Conservation (phyloP, 768 basidiomycete species). For the Porphyrellus cyaneotinctus region DNA sequence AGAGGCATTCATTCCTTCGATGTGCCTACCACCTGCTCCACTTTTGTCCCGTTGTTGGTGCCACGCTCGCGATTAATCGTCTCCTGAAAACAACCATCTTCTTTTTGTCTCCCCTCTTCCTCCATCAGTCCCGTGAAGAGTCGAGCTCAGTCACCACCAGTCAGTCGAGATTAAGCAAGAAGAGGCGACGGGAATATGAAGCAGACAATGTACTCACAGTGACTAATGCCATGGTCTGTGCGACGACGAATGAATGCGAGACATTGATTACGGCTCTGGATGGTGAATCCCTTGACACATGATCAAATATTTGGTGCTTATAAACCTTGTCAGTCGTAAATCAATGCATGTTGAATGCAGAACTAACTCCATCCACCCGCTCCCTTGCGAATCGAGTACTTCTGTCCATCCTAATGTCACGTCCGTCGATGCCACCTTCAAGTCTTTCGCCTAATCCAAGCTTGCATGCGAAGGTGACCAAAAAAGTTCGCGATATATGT, state of each 20-base stretch:
- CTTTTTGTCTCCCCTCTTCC: slow-evolving; percentile 45
- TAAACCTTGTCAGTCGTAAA: slow-evolving; percentile 43
- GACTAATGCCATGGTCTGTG: slow-evolving; percentile 44
- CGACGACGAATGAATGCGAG: slow-evolving; percentile 47
- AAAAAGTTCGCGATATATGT: slow-evolving; percentile 45
- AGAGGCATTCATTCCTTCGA: slow-evolving; percentile 43
- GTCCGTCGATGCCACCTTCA: slow-evolving; percentile 54
- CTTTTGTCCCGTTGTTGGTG: slow-evolving; percentile 43
- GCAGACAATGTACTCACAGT: slow-evolving; percentile 68
- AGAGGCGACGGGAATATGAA: slow-evolving; percentile 66
- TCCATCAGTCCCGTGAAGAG: slow-evolving; percentile 34
- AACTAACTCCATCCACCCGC: slow-evolving; percentile 48
- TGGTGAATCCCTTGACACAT: slow-evolving; percentile 39
- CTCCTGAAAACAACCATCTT: slow-evolving; percentile 53
- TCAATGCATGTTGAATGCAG: slow-evolving; percentile 44
- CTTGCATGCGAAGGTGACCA: slow-evolving; percentile 44
- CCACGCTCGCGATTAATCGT: slow-evolving; percentile 47
- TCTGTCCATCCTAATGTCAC: slow-evolving; percentile 51
- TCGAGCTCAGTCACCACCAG: slow-evolving; percentile 15
- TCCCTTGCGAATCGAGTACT: slow-evolving; percentile 59
- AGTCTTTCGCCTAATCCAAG: slow-evolving; percentile 49
- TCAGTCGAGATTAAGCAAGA: slow-evolving; percentile 56
- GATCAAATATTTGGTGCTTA: neutral
- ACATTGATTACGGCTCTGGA: slow-evolving; percentile 52
- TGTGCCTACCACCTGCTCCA: slow-evolving; percentile 42